phyloP scores from a whole-genome alignment of 164 flowering plant genomes.

The Piper longum region DNA sequence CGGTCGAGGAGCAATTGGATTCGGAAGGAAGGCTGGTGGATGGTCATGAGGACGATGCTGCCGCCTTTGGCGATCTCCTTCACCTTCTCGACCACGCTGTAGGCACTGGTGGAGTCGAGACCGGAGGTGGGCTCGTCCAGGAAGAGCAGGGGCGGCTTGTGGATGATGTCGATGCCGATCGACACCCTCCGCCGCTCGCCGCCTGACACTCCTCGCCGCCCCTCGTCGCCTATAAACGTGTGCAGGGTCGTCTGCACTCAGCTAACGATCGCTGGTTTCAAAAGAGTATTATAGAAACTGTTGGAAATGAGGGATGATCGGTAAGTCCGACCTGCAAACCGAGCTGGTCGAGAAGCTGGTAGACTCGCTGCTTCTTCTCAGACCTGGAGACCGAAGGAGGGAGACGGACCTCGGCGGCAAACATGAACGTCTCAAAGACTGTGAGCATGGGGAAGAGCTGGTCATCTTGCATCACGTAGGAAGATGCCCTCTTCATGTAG shows the following conservation, averaged over 20 bases:
- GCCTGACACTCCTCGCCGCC: conserved; percentile 66
- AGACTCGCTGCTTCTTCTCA: conserved; percentile 54
- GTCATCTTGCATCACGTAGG: conserved; percentile 87
- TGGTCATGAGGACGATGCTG: conserved; percentile 77
- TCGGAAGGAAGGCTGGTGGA: conserved; percentile 72
- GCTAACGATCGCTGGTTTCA: neutral
- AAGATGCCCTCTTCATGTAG: conserved; percentile 68
- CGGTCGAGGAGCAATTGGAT: conserved; percentile 68
- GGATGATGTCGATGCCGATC: conserved; percentile 74
- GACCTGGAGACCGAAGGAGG: conserved; percentile 52
- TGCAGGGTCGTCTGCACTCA: conserved; percentile 33
- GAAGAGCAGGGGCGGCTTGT: conserved; percentile 61
- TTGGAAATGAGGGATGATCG: neutral
- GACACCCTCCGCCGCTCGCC: conserved; percentile 76
- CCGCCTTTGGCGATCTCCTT: conserved; percentile 57
- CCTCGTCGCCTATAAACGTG: conserved; percentile 67
- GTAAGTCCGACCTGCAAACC: conserved; percentile 40
- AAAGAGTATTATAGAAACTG: neutral
- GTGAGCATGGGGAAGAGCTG: conserved; percentile 76
- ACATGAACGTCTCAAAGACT: conserved; percentile 71
- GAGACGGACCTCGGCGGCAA: conserved; percentile 74
- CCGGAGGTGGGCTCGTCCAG: conserved; percentile 82
- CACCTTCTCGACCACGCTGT: conserved; percentile 66
- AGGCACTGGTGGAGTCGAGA: conserved; percentile 70
- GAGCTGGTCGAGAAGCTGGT: conserved; percentile 55